Percentiles rank a stretch among this genome's conserved stretches.
phyloP scores from a whole-genome alignment of 192 early-diverging fungal genomes.

The Tieghemiomyces parasiticus region DNA sequence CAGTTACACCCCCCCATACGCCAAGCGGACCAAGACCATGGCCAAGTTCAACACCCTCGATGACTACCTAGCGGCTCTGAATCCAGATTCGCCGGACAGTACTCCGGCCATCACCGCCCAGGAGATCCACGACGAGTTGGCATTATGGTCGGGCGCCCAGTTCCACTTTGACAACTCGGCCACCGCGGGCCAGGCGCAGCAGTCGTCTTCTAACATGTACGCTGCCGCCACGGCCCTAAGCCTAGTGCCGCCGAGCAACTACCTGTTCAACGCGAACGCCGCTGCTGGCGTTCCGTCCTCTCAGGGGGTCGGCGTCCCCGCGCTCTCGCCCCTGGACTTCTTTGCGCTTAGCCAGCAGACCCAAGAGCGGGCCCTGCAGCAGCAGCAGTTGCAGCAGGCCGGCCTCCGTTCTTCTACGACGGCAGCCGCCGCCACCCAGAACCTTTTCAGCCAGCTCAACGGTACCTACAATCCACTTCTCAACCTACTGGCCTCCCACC shows the following conservation, averaged over 20 bases:
- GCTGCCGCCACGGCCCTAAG: background rate
- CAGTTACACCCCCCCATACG: too few species aligned
- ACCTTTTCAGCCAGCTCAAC: too few species aligned
- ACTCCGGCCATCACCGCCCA: constrained; percentile 35
- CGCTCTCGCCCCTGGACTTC: too few species aligned
- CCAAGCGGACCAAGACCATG: background rate
- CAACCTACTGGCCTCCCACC: constrained; percentile 21
- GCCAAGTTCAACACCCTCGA: constrained; percentile 3
- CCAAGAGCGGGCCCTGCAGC: background rate
- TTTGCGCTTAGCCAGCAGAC: too few species aligned
- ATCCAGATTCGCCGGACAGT: constrained; percentile 30
- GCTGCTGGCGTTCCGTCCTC: too few species aligned
- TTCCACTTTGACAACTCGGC: constrained; percentile 40
- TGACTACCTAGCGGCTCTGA: constrained; percentile 16
- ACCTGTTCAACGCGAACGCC: background rate
- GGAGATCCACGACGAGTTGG: constrained; percentile 46
- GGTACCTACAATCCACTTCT: constrained; percentile 11
- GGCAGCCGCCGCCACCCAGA: too few species aligned
- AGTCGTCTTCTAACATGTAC: too few species aligned
- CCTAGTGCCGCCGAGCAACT: background rate
- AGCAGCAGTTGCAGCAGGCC: too few species aligned
- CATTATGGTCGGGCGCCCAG: constrained; percentile 52
- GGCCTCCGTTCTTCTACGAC: too few species aligned
- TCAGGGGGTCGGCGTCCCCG: too few species aligned
- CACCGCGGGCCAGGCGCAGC: constrained; percentile 17